Evolutionary conservation across 257 asterid species (phyloP).

Genomic region (Henckelia pumila): DNA sequence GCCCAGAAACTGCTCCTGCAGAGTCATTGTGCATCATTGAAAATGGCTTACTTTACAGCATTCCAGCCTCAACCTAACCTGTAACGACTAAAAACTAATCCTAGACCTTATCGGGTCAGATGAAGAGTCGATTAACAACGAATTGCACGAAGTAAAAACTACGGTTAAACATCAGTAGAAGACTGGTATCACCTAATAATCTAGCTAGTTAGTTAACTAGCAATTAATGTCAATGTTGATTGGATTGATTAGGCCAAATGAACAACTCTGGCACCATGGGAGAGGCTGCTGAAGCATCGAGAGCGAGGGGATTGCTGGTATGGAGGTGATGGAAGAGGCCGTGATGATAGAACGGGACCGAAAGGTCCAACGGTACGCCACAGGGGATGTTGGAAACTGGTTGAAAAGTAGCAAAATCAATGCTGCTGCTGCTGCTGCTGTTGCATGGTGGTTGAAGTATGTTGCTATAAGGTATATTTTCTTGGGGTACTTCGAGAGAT

Average conservation of each 20-base stretch:
- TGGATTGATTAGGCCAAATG: conserved; percentile 87
- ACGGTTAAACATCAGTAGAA: conserved; percentile 32
- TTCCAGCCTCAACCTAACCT: conserved; percentile 25
- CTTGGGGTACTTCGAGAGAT: conserved; percentile 46
- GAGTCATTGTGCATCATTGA: conserved; percentile 15
- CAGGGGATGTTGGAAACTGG: conserved; percentile 50
- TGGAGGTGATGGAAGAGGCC: conserved; percentile 61
- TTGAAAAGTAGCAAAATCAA: conserved; percentile 55
- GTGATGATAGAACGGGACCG: conserved; percentile 43
- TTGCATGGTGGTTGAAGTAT: conserved; percentile 39
- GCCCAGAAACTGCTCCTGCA: conserved; percentile 31
- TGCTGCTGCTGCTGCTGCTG: conserved; percentile 41
- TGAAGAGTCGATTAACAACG: conserved; percentile 35
- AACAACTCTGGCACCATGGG: conserved; percentile 53
- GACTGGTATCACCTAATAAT: conserved; percentile 23
- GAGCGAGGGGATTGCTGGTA: conserved; percentile 13
- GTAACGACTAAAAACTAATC: conserved; percentile 24
- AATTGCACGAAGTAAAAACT: conserved; percentile 20
- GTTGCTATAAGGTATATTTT: conserved; percentile 30
- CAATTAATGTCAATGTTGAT: conserved; percentile 31
- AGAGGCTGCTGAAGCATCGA: conserved; percentile 26
- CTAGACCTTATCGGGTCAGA: conserved; percentile 47
- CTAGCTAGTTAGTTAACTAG: neutral
- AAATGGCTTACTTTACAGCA: conserved; percentile 43
- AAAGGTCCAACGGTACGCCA: conserved; percentile 57